phyloP scores from a whole-genome alignment of 2,329 filamentous ascomycete genomes.

The Colletotrichum sp. region DNA sequence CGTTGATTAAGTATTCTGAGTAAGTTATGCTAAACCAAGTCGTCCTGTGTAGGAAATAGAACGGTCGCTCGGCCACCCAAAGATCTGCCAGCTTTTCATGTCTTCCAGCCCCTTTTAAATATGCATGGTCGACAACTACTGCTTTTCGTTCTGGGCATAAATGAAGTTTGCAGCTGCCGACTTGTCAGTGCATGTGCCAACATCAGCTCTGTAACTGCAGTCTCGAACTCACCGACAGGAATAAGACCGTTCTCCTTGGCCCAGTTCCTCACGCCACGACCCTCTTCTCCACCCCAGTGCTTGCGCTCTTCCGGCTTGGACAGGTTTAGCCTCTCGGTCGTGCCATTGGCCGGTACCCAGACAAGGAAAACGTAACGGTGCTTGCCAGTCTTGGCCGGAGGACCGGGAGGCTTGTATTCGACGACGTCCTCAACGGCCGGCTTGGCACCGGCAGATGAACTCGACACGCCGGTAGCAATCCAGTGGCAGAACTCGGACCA shows the following conservation, averaged over 20 bases:
- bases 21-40: background rate
- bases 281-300: conserved; percentile 42
- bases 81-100: background rate
- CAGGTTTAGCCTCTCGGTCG: conserved; percentile 36
- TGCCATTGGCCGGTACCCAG: conserved; percentile 43
- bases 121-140: conserved; percentile 25
- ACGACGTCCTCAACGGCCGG: conserved; percentile 38
- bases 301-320: conserved; percentile 39
- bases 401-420: conserved; percentile 45
- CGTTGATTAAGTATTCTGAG: background rate
- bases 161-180: conserved; percentile 47
- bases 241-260: conserved; percentile 43
- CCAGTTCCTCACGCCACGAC: conserved; percentile 44
- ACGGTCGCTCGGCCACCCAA: background rate
- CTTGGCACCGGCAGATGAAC: conserved; percentile 21
- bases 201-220: background rate
- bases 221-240: conserved; percentile 41
- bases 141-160: conserved; percentile 42
- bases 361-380: conserved; percentile 49
- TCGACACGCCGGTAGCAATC: conserved; percentile 38
- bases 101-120: background rate
- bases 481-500: conserved; percentile 53
- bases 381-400: conserved; percentile 45
- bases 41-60: background rate
- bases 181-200: background rate